phyloP scores from a whole-genome alignment of 495 filamentous ascomycete genomes.

The Coniosporium apollinis region DNA sequence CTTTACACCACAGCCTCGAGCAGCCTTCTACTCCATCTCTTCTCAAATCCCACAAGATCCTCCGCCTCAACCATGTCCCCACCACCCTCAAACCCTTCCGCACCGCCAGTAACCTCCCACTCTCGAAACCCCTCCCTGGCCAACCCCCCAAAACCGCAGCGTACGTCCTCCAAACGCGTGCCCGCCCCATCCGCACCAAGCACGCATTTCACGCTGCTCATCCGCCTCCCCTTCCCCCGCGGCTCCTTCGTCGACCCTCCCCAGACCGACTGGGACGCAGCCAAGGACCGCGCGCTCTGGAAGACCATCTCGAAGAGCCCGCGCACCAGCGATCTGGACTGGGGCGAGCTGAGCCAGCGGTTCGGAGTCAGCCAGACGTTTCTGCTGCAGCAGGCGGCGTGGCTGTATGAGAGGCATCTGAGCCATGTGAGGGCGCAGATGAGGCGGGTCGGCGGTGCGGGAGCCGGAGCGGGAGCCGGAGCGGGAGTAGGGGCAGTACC shows the following conservation, averaged over 20 bases:
- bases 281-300: slow-evolving; percentile 83
- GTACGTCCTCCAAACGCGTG: too few relatives aligned
- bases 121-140: too few relatives aligned
- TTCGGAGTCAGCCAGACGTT: slow-evolving; percentile 73
- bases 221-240: slow-evolving; percentile 75
- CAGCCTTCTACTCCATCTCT: too few relatives aligned
- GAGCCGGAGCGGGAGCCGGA: too few relatives aligned
- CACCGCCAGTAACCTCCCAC: too few relatives aligned
- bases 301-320: slow-evolving; percentile 60
- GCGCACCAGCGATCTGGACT: slow-evolving; percentile 64
- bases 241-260: slow-evolving; percentile 83
- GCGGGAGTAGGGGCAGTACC: too few relatives aligned
- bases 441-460: slow-evolving; percentile 53
- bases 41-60: too few relatives aligned
- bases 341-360: slow-evolving; percentile 38
- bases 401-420: slow-evolving; percentile 83
- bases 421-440: slow-evolving; percentile 83
- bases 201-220: slow-evolving; percentile 53
- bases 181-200: slow-evolving; percentile 15
- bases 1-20: too few relatives aligned
- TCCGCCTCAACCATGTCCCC: too few relatives aligned
- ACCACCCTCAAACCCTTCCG: too few relatives aligned
- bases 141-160: too few relatives aligned
- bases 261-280: slow-evolving; percentile 54
- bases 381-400: slow-evolving; percentile 83